A percentile compares a stretch with the other conserved stretches of the same genome.
Evolutionary conservation across 2,329 filamentous ascomycete genomes (phyloP).

Genomic region (Phialocephala sp.): DNA sequence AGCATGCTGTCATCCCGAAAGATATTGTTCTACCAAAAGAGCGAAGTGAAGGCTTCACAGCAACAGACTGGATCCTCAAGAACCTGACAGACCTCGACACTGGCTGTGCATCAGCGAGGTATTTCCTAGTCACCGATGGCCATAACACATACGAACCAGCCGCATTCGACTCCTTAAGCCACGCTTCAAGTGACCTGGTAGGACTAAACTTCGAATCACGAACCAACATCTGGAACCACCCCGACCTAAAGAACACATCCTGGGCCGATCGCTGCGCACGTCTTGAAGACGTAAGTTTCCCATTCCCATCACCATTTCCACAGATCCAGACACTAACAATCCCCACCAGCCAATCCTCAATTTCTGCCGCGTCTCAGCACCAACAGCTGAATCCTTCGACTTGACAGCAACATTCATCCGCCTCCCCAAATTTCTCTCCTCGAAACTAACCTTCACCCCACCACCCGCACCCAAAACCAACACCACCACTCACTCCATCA

Average conservation of each 20-base stretch:
- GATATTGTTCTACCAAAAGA: conserved; percentile 1
- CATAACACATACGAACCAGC: conserved; percentile 17
- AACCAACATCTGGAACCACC: conserved; percentile 15
- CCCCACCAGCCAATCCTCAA: conserved; percentile 6
- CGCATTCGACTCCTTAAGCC: conserved; percentile 18
- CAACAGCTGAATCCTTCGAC: conserved; percentile 8
- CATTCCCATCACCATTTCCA: neutral
- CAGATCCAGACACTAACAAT: neutral
- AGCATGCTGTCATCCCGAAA: conserved; percentile 1
- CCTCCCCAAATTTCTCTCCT: conserved; percentile 13
- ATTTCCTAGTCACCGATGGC: conserved; percentile 22
- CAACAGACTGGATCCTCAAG: conserved; percentile 21
- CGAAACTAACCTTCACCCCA: conserved; percentile 1
- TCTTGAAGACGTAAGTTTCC: conserved; percentile 17
- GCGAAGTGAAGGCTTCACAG: conserved; percentile 5
- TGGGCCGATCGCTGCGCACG: conserved; percentile 18
- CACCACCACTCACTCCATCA: neutral
- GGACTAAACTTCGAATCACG: conserved; percentile 20
- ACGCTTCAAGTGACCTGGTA: conserved; percentile 7
- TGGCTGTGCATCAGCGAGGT: conserved; percentile 16
- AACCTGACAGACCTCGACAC: conserved; percentile 8
- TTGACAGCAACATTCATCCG: conserved; percentile 20
- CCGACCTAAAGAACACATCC: conserved; percentile 9
- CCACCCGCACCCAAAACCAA: neutral
- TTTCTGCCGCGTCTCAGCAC: conserved; percentile 10